A percentile compares a stretch with the other conserved stretches of the same genome.
These are phyloP conservation scores for Polygonum maritimum DNA, from an alignment of 148 eudicot species.

Conservation along the genomic window DNA sequence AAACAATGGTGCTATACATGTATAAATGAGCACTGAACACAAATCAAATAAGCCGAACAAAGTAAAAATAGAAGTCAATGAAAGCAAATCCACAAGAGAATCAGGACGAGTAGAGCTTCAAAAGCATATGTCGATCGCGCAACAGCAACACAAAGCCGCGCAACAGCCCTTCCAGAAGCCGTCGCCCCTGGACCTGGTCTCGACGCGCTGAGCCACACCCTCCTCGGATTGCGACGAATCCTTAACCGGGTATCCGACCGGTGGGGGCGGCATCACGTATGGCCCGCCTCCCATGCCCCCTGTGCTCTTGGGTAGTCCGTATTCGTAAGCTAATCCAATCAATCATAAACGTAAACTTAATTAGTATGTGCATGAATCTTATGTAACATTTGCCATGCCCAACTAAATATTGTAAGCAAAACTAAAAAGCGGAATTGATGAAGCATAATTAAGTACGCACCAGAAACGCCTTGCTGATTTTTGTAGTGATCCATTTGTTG, in stretches of 20 bases:
- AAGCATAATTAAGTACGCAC: neutral
- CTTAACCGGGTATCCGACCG: conserved; percentile 9
- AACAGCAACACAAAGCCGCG: conserved; percentile 13
- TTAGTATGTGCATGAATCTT: neutral
- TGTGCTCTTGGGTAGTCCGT: conserved; percentile 6
- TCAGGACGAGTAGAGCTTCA: neutral
- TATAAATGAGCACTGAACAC: too few relatives aligned
- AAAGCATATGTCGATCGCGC: conserved; percentile 9
- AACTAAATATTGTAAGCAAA: neutral
- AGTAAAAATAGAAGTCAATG: too few relatives aligned
- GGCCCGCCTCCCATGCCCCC: neutral
- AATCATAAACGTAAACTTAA: neutral
- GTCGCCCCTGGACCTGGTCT: conserved; percentile 9
- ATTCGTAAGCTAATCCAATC: neutral
- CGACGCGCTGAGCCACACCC: neutral
- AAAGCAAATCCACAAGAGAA: neutral
- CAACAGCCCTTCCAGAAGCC: conserved; percentile 18
- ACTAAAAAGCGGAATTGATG: neutral
- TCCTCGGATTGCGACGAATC: neutral
- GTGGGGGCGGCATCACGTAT: conserved; percentile 12
- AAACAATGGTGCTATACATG: neutral
- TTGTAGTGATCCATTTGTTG: conserved; percentile 3
- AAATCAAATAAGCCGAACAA: too few relatives aligned
- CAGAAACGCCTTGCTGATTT: neutral
- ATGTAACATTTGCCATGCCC: neutral